Percentiles rank a stretch among this genome's conserved stretches.
Evolutionary conservation across 2,329 filamentous ascomycete genomes (phyloP).

Genomic region (Juglanconis sp.): DNA sequence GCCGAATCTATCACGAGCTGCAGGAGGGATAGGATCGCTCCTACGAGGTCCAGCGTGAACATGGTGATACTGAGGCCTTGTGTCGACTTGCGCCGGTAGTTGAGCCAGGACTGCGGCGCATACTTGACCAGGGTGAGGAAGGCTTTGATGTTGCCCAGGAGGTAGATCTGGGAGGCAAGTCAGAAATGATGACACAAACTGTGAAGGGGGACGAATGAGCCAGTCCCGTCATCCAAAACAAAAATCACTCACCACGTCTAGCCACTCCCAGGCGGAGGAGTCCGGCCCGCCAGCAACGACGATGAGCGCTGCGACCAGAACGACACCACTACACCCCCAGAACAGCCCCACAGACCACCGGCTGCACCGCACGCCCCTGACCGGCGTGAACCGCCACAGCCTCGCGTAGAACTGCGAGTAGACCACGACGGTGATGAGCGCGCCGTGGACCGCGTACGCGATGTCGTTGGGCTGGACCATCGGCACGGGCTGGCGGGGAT

Average conservation of each 20-base stretch:
- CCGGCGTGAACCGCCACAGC: background rate
- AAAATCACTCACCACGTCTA: constrained; percentile 7
- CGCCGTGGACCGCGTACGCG: constrained; percentile 12
- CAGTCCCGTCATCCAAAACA: too few relatives aligned
- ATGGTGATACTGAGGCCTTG: constrained; percentile 6
- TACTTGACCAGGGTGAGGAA: constrained; percentile 16
- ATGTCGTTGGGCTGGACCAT: constrained; percentile 13
- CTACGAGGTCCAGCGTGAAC: constrained; percentile 2
- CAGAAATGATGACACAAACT: background rate
- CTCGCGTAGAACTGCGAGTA: constrained; percentile 14
- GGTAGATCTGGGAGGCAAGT: constrained; percentile 9
- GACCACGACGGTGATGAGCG: constrained; percentile 1
- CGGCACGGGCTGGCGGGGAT: constrained; percentile 1
- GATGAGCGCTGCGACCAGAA: constrained; percentile 1
- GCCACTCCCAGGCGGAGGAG: constrained; percentile 4
- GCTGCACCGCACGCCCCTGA: background rate
- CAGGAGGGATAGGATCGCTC: constrained; percentile 3
- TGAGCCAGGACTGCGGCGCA: constrained; percentile 13
- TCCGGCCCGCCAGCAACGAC: background rate
- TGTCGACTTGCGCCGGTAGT: constrained; percentile 11
- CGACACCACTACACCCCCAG: constrained; percentile 2
- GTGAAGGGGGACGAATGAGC: too few relatives aligned
- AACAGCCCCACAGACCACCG: constrained; percentile 4
- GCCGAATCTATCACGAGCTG: constrained; percentile 9
- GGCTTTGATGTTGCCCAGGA: constrained; percentile 12